A percentile compares a stretch with the other conserved stretches of the same genome.
These are phyloP conservation scores for Cladosporium sp. DNA, from an alignment of 2,329 filamentous ascomycete genomes.

Conservation along the genomic window DNA sequence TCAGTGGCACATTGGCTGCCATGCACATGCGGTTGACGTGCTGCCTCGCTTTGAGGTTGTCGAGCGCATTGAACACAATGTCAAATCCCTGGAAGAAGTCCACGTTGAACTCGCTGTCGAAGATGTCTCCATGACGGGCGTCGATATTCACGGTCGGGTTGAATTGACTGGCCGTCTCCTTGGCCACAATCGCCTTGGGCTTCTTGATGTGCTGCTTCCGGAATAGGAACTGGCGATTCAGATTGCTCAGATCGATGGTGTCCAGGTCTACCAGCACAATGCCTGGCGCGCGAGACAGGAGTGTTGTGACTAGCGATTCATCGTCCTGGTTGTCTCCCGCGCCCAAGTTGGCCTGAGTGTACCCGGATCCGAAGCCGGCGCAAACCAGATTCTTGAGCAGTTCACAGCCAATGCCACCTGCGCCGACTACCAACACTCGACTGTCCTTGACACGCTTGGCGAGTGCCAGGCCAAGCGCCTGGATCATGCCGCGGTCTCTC, in stretches of 20 bases:
- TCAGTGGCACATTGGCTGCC: conserved; percentile 82
- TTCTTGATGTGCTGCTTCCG: conserved; percentile 97
- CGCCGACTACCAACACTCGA: conserved; percentile 81
- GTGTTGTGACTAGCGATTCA: conserved; percentile 7
- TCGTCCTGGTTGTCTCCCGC: conserved; percentile 5
- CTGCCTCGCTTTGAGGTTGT: conserved; percentile 89
- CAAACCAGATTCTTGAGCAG: conserved; percentile 94
- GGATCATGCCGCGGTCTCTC: conserved; percentile 53
- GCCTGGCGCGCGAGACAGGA: conserved; percentile 50
- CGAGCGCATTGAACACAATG: conserved; percentile 93
- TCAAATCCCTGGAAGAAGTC: conserved; percentile 83
- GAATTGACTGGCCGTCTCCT: conserved; percentile 86
- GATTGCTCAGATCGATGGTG: conserved; percentile 95
- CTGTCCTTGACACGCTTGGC: conserved; percentile 39
- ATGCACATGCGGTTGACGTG: conserved; percentile 98
- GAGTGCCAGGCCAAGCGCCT: conserved; percentile 71
- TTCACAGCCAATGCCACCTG: conserved; percentile 96
- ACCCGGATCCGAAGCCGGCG: conserved; percentile 71
- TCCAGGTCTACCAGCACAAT: conserved; percentile 96
- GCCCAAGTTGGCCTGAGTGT: conserved; percentile 8
- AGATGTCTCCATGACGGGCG: conserved; percentile 93
- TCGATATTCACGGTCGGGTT: conserved; percentile 85
- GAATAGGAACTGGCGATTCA: conserved; percentile 97
- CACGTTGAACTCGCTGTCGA: conserved; percentile 81
- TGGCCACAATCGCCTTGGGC: conserved; percentile 90